Conservation (phyloP, 1,284 basidiomycete species). For the Ceratobasidium sp. region DNA sequence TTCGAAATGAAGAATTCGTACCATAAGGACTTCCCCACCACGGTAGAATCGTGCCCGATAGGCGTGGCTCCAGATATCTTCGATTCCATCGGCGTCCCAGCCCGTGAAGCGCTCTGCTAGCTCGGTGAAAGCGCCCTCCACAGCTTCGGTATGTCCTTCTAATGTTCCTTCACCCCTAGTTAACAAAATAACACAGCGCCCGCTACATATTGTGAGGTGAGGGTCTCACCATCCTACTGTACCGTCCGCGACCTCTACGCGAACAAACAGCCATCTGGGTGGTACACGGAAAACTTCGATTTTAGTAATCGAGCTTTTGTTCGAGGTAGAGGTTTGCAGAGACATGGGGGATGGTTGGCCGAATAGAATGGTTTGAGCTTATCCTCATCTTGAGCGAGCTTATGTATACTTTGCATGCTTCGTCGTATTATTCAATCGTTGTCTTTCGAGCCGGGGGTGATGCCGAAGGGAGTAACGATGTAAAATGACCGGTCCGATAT, state of each 20-base stretch:
- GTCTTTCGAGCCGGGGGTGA: slow-evolving; percentile 9
- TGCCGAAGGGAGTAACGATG: slow-evolving; percentile 27
- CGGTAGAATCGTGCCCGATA: slow-evolving; percentile 80
- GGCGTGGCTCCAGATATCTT: slow-evolving; percentile 77
- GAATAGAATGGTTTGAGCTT: background rate
- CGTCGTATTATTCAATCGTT: slow-evolving; percentile 15
- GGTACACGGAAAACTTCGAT: slow-evolving; percentile 72
- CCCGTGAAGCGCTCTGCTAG: slow-evolving; percentile 75
- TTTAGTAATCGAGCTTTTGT: slow-evolving; percentile 42
- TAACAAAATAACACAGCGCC: background rate
- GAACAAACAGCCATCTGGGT: slow-evolving; percentile 83
- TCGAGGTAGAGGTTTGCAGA: slow-evolving; percentile 41
- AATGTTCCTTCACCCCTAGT: slow-evolving; percentile 71
- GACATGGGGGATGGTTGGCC: slow-evolving; percentile 13
- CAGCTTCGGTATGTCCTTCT: slow-evolving; percentile 81
- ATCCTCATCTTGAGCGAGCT: background rate
- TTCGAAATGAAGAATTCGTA: slow-evolving; percentile 53
- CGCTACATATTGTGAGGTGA: slow-evolving; percentile 57
- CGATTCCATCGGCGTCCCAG: slow-evolving; percentile 77
- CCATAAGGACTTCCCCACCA: slow-evolving; percentile 82
- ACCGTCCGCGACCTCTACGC: slow-evolving; percentile 76
- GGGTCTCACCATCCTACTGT: slow-evolving; percentile 74
- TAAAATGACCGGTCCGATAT: slow-evolving; percentile 24
- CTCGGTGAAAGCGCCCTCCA: slow-evolving; percentile 78
- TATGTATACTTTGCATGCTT: slow-evolving; percentile 11